phyloP scores from a whole-genome alignment of 257 asterid species.

The Solanum chiquidenum region DNA sequence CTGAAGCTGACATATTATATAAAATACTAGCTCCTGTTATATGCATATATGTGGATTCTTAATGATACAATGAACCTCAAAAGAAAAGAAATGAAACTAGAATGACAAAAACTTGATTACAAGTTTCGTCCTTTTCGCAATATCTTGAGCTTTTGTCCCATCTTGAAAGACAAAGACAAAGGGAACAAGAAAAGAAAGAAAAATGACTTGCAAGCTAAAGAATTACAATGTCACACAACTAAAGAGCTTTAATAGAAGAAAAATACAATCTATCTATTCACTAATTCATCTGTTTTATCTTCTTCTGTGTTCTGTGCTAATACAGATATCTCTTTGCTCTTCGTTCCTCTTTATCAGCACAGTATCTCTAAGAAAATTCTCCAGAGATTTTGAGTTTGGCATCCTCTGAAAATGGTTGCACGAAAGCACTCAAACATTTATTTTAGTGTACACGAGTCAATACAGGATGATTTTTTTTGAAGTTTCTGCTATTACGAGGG shows the following conservation, averaged over 20 bases:
- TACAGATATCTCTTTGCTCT: background rate
- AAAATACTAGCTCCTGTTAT: background rate
- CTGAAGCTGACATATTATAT: background rate
- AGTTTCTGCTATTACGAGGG: conserved; percentile 4
- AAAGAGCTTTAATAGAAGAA: background rate
- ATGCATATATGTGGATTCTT: background rate
- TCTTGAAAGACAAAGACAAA: background rate
- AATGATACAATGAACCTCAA: background rate
- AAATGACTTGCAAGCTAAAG: background rate
- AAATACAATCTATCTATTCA: background rate
- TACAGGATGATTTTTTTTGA: background rate
- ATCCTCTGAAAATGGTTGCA: background rate
- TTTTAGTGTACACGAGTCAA: background rate
- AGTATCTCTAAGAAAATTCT: background rate
- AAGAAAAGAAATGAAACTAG: background rate
- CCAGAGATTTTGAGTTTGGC: background rate
- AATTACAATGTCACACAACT: background rate
- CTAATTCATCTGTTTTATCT: background rate
- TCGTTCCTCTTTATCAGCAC: background rate
- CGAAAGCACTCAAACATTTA: background rate
- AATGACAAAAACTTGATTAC: conserved; percentile 1
- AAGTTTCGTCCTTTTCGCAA: background rate
- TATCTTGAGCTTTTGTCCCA: background rate
- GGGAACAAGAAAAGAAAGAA: background rate
- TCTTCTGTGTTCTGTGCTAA: background rate